These are phyloP conservation scores for Citropsis articulata DNA, from an alignment of 345 rosid species.

Conservation along the genomic window DNA sequence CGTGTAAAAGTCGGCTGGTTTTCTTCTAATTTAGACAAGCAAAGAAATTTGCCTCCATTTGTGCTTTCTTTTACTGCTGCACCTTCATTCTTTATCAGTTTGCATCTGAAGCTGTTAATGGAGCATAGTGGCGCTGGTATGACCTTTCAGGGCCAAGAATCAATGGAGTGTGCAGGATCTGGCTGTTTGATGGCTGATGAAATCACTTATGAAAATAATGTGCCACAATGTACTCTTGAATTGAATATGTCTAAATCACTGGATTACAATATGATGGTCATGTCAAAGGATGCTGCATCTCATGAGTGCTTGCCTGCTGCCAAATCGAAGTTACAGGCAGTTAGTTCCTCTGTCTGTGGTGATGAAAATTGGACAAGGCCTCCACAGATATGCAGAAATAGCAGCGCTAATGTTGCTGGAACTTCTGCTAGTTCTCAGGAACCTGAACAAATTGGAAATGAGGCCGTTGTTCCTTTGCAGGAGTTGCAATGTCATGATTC, in stretches of 20 bases:
- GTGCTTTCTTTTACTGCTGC: conserved; percentile 56
- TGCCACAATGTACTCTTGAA: conserved; percentile 20
- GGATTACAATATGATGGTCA: conserved; percentile 20
- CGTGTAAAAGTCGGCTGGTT: conserved; percentile 22
- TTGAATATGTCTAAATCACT: conserved; percentile 11
- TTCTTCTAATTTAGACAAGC: conserved; percentile 32
- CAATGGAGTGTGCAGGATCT: conserved; percentile 31
- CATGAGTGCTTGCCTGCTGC: conserved; percentile 18
- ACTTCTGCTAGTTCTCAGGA: conserved; percentile 29
- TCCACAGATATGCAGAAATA: conserved; percentile 18
- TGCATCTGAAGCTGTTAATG: conserved; percentile 71
- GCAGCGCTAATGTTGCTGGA: conserved; percentile 11
- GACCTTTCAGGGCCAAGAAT: conserved; percentile 36
- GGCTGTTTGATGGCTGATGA: conserved; percentile 26
- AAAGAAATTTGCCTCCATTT: conserved; percentile 37
- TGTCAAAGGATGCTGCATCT: conserved; percentile 18
- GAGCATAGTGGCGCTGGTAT: conserved; percentile 33
- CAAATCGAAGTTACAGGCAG: conserved; percentile 17
- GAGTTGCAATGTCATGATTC: conserved; percentile 26
- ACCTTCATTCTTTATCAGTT: conserved; percentile 50
- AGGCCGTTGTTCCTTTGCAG: conserved; percentile 23
- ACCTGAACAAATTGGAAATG: conserved; percentile 29
- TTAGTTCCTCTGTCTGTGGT: conserved; percentile 12
- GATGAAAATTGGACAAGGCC: conserved; percentile 15
- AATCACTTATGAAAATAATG: neutral